phyloP scores from a whole-genome alignment of 345 rosid species.

The Kernera saxatilis region DNA sequence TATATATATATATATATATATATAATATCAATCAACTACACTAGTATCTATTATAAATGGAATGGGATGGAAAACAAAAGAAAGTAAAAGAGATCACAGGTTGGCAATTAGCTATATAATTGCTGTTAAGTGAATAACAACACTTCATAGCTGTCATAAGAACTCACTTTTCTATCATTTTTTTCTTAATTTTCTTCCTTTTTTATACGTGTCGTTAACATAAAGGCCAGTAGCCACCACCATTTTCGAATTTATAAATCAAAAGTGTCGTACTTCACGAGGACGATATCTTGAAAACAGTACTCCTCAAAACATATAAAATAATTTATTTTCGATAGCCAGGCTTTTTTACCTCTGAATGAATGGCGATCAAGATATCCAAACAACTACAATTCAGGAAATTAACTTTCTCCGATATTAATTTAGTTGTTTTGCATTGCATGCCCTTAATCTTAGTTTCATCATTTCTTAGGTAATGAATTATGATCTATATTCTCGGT shows the following conservation, averaged over 20 bases:
- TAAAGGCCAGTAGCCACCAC: neutral
- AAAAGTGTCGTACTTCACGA: neutral
- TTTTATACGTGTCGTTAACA: neutral
- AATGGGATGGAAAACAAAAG: neutral
- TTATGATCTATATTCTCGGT: neutral
- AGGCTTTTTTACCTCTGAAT: neutral
- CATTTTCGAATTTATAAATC: slow-evolving; percentile 3
- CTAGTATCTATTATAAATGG: neutral
- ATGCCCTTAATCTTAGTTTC: neutral
- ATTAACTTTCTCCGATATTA: too few relatives aligned
- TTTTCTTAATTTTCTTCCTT: neutral
- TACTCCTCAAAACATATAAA: neutral
- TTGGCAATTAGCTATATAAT: slow-evolving; percentile 19
- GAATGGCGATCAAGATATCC: neutral
- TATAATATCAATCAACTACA: neutral
- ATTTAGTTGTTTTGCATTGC: neutral
- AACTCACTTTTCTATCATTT: slow-evolving; percentile 16
- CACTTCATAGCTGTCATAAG: slow-evolving; percentile 27
- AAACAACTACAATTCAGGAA: neutral
- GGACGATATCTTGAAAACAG: neutral
- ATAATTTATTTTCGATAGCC: neutral
- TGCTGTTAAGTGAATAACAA: slow-evolving; percentile 26
- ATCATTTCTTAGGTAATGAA: neutral
- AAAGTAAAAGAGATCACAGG: slow-evolving; percentile 17
- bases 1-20: too few relatives aligned